These are phyloP conservation scores for Pontederia paniculata DNA, from an alignment of 176 grass and related monocot genomes.

Conservation along the genomic window DNA sequence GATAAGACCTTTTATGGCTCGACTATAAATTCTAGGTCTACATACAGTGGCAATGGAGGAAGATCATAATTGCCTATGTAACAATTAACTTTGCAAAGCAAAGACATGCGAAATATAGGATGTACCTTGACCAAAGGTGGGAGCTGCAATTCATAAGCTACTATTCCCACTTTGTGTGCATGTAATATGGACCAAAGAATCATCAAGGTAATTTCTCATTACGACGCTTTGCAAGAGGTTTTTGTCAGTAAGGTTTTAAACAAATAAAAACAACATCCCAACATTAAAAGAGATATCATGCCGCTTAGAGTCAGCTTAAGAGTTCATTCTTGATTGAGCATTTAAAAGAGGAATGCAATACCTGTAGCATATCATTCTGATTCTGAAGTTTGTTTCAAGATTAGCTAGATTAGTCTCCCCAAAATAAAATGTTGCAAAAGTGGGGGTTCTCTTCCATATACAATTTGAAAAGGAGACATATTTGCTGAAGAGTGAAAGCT, in stretches of 20 bases:
- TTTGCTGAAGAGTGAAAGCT: neutral
- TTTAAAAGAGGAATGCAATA: neutral
- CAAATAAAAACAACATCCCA: neutral
- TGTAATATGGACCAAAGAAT: neutral
- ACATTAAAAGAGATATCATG: neutral
- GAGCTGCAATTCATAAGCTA: neutral
- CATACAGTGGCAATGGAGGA: neutral
- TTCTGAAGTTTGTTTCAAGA: neutral
- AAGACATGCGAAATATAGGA: neutral
- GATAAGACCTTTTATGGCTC: neutral
- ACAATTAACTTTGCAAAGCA: neutral
- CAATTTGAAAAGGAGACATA: neutral
- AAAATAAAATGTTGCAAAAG: neutral
- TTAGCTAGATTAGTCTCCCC: neutral
- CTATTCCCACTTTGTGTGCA: neutral
- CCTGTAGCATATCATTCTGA: neutral
- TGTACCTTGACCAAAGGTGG: neutral
- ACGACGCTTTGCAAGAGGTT: neutral
- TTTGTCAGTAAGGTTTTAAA: neutral
- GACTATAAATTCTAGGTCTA: neutral
- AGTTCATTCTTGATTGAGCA: constrained; percentile 5
- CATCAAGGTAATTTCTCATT: neutral
- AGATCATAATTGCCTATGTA: neutral
- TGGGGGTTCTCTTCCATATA: neutral
- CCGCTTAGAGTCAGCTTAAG: neutral